Conservation (phyloP, 495 filamentous ascomycete species). For the Terfezia claveryi region DNA sequence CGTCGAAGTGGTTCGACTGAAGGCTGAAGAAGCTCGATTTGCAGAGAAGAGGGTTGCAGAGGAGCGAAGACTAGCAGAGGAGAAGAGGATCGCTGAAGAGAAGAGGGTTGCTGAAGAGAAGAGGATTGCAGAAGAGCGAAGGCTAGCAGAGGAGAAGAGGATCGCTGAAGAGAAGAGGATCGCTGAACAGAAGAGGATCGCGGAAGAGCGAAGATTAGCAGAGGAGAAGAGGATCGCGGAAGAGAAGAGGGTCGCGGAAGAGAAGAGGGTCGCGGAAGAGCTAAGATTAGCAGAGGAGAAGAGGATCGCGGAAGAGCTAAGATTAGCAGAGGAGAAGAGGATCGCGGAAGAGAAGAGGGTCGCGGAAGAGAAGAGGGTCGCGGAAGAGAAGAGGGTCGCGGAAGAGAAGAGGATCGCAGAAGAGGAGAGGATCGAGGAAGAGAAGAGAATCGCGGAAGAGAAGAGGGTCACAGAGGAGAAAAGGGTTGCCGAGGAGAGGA, state of each 20-base stretch:
- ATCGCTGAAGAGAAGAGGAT: background rate
- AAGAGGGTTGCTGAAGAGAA: background rate
- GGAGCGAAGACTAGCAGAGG: background rate
- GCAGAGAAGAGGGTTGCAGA: background rate
- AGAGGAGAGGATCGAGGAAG: background rate
- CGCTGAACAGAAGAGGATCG: background rate
- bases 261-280: background rate
- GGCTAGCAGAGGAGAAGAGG: background rate
- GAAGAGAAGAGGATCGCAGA: background rate
- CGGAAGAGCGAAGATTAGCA: background rate
- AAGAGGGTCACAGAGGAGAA: background rate
- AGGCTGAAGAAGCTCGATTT: background rate
- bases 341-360: background rate
- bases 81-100: background rate
- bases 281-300: background rate
- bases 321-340: background rate
- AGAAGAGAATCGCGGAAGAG: background rate
- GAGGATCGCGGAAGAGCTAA: background rate
- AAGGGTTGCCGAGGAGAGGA: background rate
- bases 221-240: constrained; percentile 1
- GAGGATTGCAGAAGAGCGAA: background rate
- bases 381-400: background rate
- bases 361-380: background rate
- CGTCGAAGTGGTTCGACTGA: background rate
- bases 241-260: background rate